A percentile compares a stretch with the other conserved stretches of the same genome.
Conservation (phyloP, 2,329 filamentous ascomycete genomes). For the Hymenoscyphus infarciens region DNA sequence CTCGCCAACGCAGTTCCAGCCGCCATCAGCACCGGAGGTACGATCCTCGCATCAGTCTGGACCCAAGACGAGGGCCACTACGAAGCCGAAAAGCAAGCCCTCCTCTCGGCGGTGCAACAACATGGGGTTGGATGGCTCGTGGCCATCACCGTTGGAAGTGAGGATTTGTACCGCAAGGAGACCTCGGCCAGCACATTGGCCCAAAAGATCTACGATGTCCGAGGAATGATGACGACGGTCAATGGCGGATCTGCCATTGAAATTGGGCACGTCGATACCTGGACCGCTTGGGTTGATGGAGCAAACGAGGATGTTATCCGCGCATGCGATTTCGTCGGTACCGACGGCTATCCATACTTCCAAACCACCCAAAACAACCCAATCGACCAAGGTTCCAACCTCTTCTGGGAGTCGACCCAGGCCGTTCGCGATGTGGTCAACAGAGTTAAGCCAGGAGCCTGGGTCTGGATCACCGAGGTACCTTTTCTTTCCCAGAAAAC, state of each 20-base stretch:
- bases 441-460: slow-evolving; percentile 48
- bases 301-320: slow-evolving; percentile 58
- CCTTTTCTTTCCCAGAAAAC: not conserved
- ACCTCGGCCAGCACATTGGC: slow-evolving; percentile 40
- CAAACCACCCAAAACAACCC: slow-evolving; percentile 52
- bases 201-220: slow-evolving; percentile 47
- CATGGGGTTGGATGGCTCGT: slow-evolving; percentile 59
- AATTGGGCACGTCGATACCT: slow-evolving; percentile 67
- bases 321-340: slow-evolving; percentile 61
- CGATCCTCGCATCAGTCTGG: slow-evolving; percentile 65
- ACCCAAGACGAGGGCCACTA: slow-evolving; percentile 52
- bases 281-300: slow-evolving; percentile 58
- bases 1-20: slow-evolving; percentile 50
- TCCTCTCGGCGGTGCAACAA: slow-evolving; percentile 52
- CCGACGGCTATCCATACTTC: slow-evolving; percentile 66
- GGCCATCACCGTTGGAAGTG: slow-evolving; percentile 62
- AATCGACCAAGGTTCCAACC: slow-evolving; percentile 51
- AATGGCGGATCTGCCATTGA: slow-evolving; percentile 45
- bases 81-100: slow-evolving; percentile 56
- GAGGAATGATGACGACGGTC: slow-evolving; percentile 48
- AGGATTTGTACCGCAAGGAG: slow-evolving; percentile 61
- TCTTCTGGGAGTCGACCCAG: slow-evolving; percentile 47
- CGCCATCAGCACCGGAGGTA: slow-evolving; percentile 56
- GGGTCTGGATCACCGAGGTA: slow-evolving; percentile 57
- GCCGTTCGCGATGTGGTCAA: slow-evolving; percentile 32